Base-by-base conservation (phyloP, 2,329 filamentous ascomycete species). In the Fusarium sp. region DNA sequence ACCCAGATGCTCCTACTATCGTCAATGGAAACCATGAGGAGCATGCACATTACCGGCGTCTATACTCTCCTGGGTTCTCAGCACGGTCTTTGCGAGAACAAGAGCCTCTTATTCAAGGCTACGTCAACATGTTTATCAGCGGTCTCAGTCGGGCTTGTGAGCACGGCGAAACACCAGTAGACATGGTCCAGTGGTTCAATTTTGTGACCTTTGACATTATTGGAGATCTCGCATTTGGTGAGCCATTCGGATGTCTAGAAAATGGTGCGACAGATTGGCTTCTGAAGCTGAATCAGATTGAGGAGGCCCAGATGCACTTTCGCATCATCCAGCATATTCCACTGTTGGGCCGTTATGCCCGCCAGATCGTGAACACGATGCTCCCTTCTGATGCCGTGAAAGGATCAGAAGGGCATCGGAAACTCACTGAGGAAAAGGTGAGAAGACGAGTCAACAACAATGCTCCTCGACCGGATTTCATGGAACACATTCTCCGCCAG, bases 301-400 rank as follows among this genome's bases (percentile, higher is more conserved):
- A 60, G 28, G 61, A 65, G 33, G 61, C 61, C 10, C 61, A 64
- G 8, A 64, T 64, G 61, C 61, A 60, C 20, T 64, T 60, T 33
- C 61, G 61, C n/a, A 56, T 64, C 45, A 60, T 64, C 42, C 61
- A 64, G 50, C 61, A 64, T 26, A 60, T 64, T 7, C 61, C 61
- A 39, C 9, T 60, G 9, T 34, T 64, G 39, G 56, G 61, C n/a
- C 50, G 61, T 13, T 60, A 60, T 51, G 61, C 61, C 5, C 61
- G 61, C 7, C 56, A 56, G 50, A 64, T 64, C n/a, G 61, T 64
- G 50, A 60, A 64, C 22, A 56, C 50, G 5, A 60, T 64, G 55
- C 55, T 64, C 14, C 55, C 61, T 20, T 55, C 61, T 7, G 61
- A 64, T 38, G 61, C 61, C 6, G 61, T 64, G 9, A 48, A 51